Conservation (phyloP, 192 early-diverging fungal genomes). For the Podila epicladia region DNA sequence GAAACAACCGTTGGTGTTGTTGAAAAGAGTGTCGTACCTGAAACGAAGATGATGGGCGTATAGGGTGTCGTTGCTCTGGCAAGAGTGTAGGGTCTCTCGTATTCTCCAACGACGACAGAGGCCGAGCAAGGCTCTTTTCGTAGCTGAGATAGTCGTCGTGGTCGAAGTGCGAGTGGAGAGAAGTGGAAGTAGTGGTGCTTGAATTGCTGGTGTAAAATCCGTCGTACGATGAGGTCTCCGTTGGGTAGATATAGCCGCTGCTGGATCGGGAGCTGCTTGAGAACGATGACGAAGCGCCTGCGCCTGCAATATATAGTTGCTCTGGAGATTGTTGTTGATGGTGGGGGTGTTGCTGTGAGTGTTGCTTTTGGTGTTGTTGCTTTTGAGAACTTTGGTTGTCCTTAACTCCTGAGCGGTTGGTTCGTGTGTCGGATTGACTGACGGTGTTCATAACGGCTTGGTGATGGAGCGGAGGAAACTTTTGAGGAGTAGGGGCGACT, state of each 20-base stretch:
- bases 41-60: background rate
- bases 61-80: background rate
- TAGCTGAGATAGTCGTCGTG: background rate
- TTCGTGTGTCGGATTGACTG: constrained; percentile 3
- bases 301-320: background rate
- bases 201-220: background rate
- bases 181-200: background rate
- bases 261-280: constrained; percentile 9
- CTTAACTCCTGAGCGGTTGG: constrained; percentile 18
- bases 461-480: background rate
- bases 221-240: constrained; percentile 1
- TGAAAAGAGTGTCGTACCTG: background rate
- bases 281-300: background rate
- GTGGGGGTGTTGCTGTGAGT: background rate
- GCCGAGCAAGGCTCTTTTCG: no score
- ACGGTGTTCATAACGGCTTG: constrained; percentile 18
- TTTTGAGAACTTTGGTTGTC: constrained; percentile 5
- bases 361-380: background rate
- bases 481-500: background rate
- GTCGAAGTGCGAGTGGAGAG: background rate
- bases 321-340: background rate
- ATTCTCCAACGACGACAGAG: background rate
- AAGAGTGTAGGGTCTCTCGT: background rate
- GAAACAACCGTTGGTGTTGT: background rate
- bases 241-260: constrained; percentile 1